Percentiles rank a stretch among this genome's conserved stretches.
Conservation (phyloP, 805 yeast species). For the Wickerhamomyces bisporus region DNA sequence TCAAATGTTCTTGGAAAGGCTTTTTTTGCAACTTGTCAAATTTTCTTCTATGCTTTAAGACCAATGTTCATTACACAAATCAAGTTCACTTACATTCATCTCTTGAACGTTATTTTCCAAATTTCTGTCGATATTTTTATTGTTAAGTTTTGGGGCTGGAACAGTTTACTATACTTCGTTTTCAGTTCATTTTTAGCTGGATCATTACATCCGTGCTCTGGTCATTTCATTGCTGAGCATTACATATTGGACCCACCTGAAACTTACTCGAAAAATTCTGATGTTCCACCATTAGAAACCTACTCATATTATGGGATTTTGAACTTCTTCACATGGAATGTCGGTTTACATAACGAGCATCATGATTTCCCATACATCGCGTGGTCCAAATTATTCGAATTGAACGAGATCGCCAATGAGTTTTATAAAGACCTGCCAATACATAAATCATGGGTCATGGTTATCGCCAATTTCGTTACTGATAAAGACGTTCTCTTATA, state of each 20-base stretch:
- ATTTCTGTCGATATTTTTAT: conserved; percentile 51
- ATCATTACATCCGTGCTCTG: conserved; percentile 89
- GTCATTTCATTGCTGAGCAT: conserved; percentile 95
- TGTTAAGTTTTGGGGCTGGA: conserved; percentile 57
- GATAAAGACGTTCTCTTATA: conserved; percentile 66
- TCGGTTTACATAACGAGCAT: conserved; percentile 91
- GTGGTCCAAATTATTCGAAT: conserved; percentile 71
- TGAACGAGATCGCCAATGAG: conserved; percentile 66
- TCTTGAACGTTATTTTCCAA: conserved; percentile 58
- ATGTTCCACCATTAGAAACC: conserved; percentile 68
- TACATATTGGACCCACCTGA: conserved; percentile 62
- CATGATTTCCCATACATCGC: conserved; percentile 94
- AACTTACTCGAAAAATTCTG: conserved; percentile 20
- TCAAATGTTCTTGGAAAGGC: conserved; percentile 82
- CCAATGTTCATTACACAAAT: conserved; percentile 83
- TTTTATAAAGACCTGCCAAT: conserved; percentile 77
- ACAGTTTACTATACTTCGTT: conserved; percentile 60
- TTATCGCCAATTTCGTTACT: conserved; percentile 64
- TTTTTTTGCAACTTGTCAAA: conserved; percentile 85
- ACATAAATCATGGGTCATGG: conserved; percentile 75
- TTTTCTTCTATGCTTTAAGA: conserved; percentile 82
- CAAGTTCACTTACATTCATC: conserved; percentile 69
- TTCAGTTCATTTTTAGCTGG: conserved; percentile 85
- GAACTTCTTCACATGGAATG: conserved; percentile 82
- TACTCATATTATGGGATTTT: conserved; percentile 83